These are phyloP conservation scores for Cymbomonas tetramitiformis DNA, from an alignment of 139 green algal species.

Conservation along the genomic window DNA sequence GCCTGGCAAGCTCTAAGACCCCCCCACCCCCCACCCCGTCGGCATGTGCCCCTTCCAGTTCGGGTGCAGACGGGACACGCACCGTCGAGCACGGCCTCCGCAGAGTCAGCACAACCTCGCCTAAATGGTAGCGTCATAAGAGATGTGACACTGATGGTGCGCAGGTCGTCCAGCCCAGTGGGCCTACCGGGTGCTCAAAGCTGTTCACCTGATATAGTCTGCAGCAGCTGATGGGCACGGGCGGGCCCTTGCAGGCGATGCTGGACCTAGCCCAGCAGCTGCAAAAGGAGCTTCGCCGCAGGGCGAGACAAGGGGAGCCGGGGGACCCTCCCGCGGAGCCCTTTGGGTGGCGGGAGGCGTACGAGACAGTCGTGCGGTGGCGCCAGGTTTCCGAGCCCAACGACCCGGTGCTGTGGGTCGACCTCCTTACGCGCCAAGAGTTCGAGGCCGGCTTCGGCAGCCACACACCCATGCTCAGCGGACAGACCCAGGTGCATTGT, in stretches of 20 bases:
- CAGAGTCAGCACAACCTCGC: too few relatives aligned
- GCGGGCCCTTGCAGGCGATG: neutral
- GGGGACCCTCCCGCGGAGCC: constrained; percentile 29
- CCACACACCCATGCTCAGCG: constrained; percentile 20
- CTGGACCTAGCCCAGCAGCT: neutral
- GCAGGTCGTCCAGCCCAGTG: too few relatives aligned
- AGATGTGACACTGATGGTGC: too few relatives aligned
- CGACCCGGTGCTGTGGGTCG: constrained; percentile 87
- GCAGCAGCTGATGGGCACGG: neutral
- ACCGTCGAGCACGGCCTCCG: too few relatives aligned
- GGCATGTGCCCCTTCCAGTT: too few relatives aligned
- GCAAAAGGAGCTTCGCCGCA: neutral
- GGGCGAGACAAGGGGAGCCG: neutral
- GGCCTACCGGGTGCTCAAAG: too few relatives aligned
- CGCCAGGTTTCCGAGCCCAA: constrained; percentile 81
- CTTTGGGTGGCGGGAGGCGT: constrained; percentile 73
- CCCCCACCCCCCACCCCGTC: too few relatives aligned
- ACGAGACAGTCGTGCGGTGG: constrained; percentile 82
- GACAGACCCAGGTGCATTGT: constrained; percentile 13
- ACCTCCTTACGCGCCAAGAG: constrained; percentile 54
- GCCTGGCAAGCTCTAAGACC: too few relatives aligned
- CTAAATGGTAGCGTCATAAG: too few relatives aligned
- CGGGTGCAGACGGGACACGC: too few relatives aligned
- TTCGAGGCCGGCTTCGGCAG: constrained; percentile 18
- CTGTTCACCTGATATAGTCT: neutral